Evolutionary conservation across 2,329 filamentous ascomycete species (phyloP), one percentile per base, ranked within the genome.

Genomic region (Aspergillus viridinutans): DNA sequence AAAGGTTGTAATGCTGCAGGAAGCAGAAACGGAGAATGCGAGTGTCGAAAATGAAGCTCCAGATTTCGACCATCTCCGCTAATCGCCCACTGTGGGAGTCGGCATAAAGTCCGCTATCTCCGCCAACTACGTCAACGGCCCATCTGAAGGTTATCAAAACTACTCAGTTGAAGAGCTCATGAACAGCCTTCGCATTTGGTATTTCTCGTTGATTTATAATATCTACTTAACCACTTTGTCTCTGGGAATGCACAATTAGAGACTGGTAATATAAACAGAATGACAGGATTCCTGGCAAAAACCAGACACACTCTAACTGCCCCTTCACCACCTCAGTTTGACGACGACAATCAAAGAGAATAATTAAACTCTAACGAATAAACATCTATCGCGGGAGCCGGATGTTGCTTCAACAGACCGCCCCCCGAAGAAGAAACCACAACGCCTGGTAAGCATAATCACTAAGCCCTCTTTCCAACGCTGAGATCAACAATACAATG

Each of bases 101-200:
- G 14, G 43, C n/a, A 23, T 26, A 57, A 65, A 64, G 51, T 64
- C 63, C 62, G 63, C 58, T 61, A 65, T 65, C 63, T 65, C 63
- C 63, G 57, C 49, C 53, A 10, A 23, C 51, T 56, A 57, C 56
- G 54, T 58, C 58, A 55, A 53, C 12, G n/a, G 28, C 28, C 28
- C 1, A 4, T 29, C 4, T 12, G 28, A 29, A 12, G 28, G 4
- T 29, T 10, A 47, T 20, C n/a, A 21, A 20, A 14, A 35, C 28
- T 47, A 50, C 52, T 53, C 52, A 17, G 1, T 38, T 6, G 12
- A 35, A 38, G 32, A 38, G 32, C 5, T 38, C 32, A 38, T 38
- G 32, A 35, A 17, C 14, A 38, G 32, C 32, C 14, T 7, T 38
- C 4, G 17, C 32, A 17, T 38, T 35, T 35, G 12, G 32, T 35